phyloP scores from a whole-genome alignment of 2,329 filamentous ascomycete genomes.

The Penicillium sp. region DNA sequence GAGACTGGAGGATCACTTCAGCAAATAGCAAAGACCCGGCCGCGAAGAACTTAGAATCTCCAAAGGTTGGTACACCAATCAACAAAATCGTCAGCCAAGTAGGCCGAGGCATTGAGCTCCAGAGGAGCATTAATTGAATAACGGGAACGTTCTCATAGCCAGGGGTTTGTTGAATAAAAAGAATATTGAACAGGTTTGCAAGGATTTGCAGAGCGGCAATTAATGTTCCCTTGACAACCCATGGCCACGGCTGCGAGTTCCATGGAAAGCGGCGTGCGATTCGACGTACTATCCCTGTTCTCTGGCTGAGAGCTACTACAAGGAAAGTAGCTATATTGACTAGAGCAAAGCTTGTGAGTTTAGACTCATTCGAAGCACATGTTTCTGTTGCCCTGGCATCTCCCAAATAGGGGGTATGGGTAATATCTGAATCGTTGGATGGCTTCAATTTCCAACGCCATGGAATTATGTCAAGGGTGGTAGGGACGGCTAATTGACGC shows the following conservation, averaged over 20 bases:
- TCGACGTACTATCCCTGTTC: not conserved
- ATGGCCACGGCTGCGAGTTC: not conserved
- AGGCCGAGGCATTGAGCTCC: not conserved
- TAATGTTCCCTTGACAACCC: not conserved
- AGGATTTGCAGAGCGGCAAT: not conserved
- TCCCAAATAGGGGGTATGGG: not conserved
- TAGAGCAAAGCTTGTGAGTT: not conserved
- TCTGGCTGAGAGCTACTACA: not conserved
- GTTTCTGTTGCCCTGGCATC: not conserved
- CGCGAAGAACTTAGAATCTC: not conserved
- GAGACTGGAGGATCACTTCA: not conserved
- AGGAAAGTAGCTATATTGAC: conserved; percentile 1
- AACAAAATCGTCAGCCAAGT: not conserved
- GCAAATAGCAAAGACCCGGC: not conserved
- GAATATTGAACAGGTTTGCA: not conserved
- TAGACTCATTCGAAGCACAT: not conserved
- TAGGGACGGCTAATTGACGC: not conserved
- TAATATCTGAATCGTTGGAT: not conserved
- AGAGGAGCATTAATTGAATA: not conserved
- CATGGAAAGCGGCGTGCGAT: not conserved
- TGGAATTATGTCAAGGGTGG: not conserved
- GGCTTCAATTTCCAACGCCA: not conserved
- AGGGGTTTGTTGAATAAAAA: not conserved
- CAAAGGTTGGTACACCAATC: not conserved
- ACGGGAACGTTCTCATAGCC: not conserved